Evolutionary conservation across 1,139 yeast species (phyloP).

Genomic region (Geotrichum fermentans): DNA sequence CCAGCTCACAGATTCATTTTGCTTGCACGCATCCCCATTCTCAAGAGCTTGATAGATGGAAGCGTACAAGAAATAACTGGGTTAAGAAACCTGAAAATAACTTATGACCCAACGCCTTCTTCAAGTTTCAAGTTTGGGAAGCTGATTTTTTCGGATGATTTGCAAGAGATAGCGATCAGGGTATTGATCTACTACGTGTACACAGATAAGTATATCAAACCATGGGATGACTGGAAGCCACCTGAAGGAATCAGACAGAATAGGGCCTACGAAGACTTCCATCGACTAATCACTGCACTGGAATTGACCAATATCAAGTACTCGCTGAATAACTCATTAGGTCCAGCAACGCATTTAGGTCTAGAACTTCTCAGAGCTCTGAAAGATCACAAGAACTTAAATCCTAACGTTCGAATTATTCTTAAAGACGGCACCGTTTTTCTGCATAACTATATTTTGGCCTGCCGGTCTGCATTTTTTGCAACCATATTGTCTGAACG

Average conservation of each 20-base stretch:
- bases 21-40: constrained; percentile 20
- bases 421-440: constrained; percentile 43
- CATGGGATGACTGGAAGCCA: constrained; percentile 37
- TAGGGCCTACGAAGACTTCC: constrained; percentile 16
- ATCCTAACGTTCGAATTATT: constrained; percentile 34
- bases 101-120: constrained; percentile 7
- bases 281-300: constrained; percentile 9
- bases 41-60: constrained; percentile 21
- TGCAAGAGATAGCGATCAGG: constrained; percentile 33
- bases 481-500: constrained; percentile 52
- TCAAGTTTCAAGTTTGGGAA: constrained; percentile 11
- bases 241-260: constrained; percentile 10
- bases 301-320: constrained; percentile 5
- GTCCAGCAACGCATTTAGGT: constrained; percentile 23
- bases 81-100: constrained; percentile 7
- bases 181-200: constrained; percentile 45
- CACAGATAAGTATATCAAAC: constrained; percentile 39
- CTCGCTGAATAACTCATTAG: constrained; percentile 1
- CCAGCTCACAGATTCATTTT: constrained; percentile 31
- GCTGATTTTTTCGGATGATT: constrained; percentile 18
- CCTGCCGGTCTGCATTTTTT: constrained; percentile 59
- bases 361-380: constrained; percentile 23
- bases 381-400: constrained; percentile 7
- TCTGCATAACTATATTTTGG: constrained; percentile 51
- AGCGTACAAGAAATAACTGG: constrained; percentile 1